Conservation (phyloP, 2,329 filamentous ascomycete genomes). For the Aspergillus viridinutans region DNA sequence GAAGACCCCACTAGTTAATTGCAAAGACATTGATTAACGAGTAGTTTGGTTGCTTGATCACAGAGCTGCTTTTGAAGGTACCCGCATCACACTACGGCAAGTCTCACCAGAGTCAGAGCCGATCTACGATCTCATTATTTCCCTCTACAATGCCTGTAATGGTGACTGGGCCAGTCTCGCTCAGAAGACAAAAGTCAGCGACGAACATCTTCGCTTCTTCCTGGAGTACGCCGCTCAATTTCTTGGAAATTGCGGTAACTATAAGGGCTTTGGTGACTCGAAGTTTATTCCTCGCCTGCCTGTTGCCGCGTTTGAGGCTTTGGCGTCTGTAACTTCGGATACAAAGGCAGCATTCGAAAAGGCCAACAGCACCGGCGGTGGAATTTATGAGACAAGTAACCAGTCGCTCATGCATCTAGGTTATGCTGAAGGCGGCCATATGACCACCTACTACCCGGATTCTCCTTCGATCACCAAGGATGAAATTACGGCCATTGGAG, state of each 20-base stretch:
- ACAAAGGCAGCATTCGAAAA: constrained; percentile 62
- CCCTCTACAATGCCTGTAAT: constrained; percentile 60
- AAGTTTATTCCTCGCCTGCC: constrained; percentile 75
- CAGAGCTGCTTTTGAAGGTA: constrained; percentile 73
- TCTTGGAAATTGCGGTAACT: constrained; percentile 76
- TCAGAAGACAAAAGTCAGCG: constrained; percentile 59
- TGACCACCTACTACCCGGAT: constrained; percentile 79
- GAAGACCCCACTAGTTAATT: neutral
- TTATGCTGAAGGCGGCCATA: constrained; percentile 68
- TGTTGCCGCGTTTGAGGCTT: constrained; percentile 59
- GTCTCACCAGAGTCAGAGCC: constrained; percentile 75
- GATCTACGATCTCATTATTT: constrained; percentile 76
- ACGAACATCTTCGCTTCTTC: constrained; percentile 63
- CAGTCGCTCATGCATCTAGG: constrained; percentile 69
- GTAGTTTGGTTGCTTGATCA: constrained; percentile 5
- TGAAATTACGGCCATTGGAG: constrained; percentile 69
- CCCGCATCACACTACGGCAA: constrained; percentile 73
- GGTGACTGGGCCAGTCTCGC: constrained; percentile 70
- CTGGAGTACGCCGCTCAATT: constrained; percentile 75
- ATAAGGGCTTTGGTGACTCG: constrained; percentile 80
- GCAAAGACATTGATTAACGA: constrained; percentile 7
- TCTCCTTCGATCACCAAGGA: constrained; percentile 68
- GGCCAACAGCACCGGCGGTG: constrained; percentile 55
- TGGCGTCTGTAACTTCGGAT: constrained; percentile 58
- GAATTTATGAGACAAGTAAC: constrained; percentile 65